Conservation (phyloP, 768 basidiomycete genomes). For the Termitomyces sp. region DNA sequence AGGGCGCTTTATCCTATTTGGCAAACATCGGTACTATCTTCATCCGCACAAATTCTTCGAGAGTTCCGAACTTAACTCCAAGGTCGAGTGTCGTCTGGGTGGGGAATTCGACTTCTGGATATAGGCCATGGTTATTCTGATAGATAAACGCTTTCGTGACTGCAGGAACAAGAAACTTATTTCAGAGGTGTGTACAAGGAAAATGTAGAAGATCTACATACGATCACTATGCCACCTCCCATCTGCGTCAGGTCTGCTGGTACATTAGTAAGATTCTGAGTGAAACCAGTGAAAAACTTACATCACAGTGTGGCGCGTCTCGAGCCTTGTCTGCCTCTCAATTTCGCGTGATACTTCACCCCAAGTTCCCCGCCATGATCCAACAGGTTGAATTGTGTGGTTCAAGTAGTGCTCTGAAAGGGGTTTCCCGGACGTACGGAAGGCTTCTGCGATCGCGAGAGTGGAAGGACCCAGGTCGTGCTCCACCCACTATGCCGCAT, state of each 20-base stretch:
- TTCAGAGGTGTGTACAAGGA: not conserved
- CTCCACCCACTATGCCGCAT: slow-evolving; percentile 6
- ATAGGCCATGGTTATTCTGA: slow-evolving; percentile 11
- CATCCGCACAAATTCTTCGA: slow-evolving; percentile 10
- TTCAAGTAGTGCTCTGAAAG: not conserved
- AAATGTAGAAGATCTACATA: not conserved
- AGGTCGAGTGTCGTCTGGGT: slow-evolving; percentile 2
- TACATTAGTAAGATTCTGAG: not conserved
- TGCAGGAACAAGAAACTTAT: not conserved
- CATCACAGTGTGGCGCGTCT: slow-evolving; percentile 8
- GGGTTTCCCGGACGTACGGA: slow-evolving; percentile 1
- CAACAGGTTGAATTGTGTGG: slow-evolving; percentile 10
- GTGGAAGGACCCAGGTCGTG: slow-evolving; percentile 4
- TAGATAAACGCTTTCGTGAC: slow-evolving; percentile 12
- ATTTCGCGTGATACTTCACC: slow-evolving; percentile 11
- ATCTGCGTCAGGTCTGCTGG: slow-evolving; percentile 5
- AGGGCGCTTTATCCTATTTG: not conserved
- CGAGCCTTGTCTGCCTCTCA: slow-evolving; percentile 10
- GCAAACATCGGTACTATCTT: slow-evolving; percentile 9
- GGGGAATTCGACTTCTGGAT: slow-evolving; percentile 4
- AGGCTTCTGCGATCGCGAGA: slow-evolving; percentile 5
- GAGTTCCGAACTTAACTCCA: slow-evolving; percentile 9
- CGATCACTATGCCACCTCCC: slow-evolving; percentile 8
- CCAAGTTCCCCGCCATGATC: slow-evolving; percentile 14
- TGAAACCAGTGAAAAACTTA: not conserved